A percentile compares a stretch with the other conserved stretches of the same genome.
Evolutionary conservation across 106 monocot genomes (phyloP).

Genomic region (Posidonia australis): DNA sequence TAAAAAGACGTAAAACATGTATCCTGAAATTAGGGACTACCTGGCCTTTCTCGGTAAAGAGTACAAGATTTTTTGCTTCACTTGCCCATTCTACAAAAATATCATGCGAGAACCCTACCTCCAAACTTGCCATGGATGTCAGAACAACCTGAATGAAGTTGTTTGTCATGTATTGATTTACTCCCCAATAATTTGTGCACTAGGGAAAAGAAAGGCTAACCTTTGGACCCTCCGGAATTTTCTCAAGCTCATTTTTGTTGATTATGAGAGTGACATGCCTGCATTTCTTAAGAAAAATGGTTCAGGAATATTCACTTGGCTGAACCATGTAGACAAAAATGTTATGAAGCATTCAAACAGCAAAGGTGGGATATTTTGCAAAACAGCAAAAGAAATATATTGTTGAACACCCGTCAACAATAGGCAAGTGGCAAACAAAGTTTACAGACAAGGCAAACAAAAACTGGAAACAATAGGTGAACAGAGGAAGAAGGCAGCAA

Average conservation of each 20-base stretch:
- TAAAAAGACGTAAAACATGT: not conserved
- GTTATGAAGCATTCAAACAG: no score
- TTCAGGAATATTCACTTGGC: not conserved
- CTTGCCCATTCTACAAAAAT: slow-evolving; percentile 95
- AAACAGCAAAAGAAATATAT: no score
- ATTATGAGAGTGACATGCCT: slow-evolving; percentile 82
- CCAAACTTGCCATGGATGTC: slow-evolving; percentile 96
- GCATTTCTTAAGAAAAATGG: slow-evolving; percentile 20
- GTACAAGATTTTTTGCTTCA: slow-evolving; percentile 71
- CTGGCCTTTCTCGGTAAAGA: slow-evolving; percentile 97
- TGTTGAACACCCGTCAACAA: no score
- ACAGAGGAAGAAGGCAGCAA: no score
- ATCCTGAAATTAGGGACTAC: slow-evolving; percentile 18
- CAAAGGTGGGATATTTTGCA: no score
- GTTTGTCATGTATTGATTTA: not conserved
- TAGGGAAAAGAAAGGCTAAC: slow-evolving; percentile 28
- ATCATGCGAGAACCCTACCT: slow-evolving; percentile 95
- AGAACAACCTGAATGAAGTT: slow-evolving; percentile 69
- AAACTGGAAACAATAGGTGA: no score
- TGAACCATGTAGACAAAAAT: no score
- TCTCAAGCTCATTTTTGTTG: slow-evolving; percentile 80
- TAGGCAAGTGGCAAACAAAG: no score
- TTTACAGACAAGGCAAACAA: no score
- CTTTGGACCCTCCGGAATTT: slow-evolving; percentile 71
- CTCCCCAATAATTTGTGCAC: not conserved